phyloP scores from a whole-genome alignment of 179 eudicot genomes.

The Beta macrorhiza region DNA sequence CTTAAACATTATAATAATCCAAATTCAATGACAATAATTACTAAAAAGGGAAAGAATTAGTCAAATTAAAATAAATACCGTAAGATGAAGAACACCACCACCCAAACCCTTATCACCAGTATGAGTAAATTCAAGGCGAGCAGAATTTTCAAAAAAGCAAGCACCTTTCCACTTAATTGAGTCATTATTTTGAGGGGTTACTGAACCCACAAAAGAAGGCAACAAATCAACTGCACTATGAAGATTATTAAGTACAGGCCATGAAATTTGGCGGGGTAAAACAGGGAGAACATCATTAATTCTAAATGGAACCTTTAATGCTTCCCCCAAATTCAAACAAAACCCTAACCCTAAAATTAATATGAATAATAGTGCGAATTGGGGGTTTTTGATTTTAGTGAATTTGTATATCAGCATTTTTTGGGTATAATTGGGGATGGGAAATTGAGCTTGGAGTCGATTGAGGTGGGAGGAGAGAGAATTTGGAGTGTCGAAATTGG shows the following conservation, averaged over 20 bases:
- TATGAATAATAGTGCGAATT: conserved; percentile 24
- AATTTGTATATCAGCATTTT: neutral
- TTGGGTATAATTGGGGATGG: neutral
- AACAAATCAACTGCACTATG: conserved; percentile 83
- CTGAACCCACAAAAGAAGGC: conserved; percentile 83
- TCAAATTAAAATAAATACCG: conserved; percentile 31
- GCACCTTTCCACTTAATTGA: conserved; percentile 80
- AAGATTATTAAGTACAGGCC: conserved; percentile 87
- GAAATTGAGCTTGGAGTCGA: neutral
- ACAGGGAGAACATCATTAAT: conserved; percentile 78
- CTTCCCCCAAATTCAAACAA: conserved; percentile 41
- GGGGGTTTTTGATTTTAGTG: conserved; percentile 8
- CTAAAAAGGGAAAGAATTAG: neutral
- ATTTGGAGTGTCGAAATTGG: neutral
- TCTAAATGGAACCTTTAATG: conserved; percentile 69
- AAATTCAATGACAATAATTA: neutral
- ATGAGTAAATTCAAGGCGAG: conserved; percentile 56
- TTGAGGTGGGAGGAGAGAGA: no score
- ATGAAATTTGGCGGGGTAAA: conserved; percentile 73
- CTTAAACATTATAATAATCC: no score
- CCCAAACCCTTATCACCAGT: conserved; percentile 59
- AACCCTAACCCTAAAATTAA: conserved; percentile 51
- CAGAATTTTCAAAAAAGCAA: conserved; percentile 67
- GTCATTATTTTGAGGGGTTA: conserved; percentile 48
- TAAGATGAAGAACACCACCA: conserved; percentile 73